Evolutionary conservation across 257 asterid genomes (phyloP).

Genomic region (Penstemon barbatus): DNA sequence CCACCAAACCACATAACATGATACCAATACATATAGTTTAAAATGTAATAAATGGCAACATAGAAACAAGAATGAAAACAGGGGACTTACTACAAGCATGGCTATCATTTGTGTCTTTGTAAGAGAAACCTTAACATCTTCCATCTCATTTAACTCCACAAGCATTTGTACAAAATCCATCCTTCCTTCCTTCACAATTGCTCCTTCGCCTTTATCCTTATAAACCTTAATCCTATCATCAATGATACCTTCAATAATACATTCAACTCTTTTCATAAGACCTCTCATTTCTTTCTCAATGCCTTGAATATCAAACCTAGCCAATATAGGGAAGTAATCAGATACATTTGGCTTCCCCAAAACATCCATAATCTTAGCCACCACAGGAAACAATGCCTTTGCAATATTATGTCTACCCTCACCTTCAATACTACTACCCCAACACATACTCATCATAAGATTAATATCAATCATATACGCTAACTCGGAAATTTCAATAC

Average conservation of each 20-base stretch:
- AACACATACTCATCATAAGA: background rate
- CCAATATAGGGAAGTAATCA: background rate
- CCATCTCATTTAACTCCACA: background rate
- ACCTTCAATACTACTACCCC: background rate
- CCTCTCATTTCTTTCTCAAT: background rate
- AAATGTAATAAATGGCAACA: background rate
- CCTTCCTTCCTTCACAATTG: background rate
- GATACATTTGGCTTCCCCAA: background rate
- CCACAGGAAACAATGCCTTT: background rate
- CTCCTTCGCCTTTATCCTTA: no score
- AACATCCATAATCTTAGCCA: background rate
- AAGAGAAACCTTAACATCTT: background rate
- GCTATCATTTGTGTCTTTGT: slow-evolving; percentile 4
- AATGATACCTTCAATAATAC: background rate
- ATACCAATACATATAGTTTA: background rate
- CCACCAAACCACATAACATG: no score
- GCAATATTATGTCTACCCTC: background rate
- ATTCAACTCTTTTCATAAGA: background rate
- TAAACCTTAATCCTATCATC: background rate
- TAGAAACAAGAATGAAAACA: background rate
- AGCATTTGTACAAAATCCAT: background rate
- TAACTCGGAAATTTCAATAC: background rate
- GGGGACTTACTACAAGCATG: background rate
- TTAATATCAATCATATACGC: background rate
- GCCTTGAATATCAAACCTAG: slow-evolving; percentile 15